Percentiles rank a stretch among this genome's conserved stretches.
These are phyloP conservation scores for Euphorbia lathyris DNA, from an alignment of 345 rosid genomes.

Conservation along the genomic window DNA sequence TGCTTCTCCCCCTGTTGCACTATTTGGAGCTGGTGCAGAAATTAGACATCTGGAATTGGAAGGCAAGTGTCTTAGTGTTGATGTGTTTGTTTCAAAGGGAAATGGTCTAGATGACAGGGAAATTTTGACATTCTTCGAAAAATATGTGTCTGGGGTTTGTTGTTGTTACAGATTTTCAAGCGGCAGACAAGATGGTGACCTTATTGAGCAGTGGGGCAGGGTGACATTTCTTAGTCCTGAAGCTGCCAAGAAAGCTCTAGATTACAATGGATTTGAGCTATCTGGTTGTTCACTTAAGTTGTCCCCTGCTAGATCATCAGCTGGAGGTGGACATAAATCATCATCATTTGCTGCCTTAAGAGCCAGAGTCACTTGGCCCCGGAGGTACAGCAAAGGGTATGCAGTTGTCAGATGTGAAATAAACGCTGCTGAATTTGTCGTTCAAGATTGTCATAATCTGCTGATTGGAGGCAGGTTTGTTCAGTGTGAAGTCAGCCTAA, in stretches of 20 bases:
- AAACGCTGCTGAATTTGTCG: slow-evolving; percentile 39
- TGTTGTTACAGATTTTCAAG: slow-evolving; percentile 44
- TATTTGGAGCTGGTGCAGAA: slow-evolving; percentile 86
- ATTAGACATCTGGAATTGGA: slow-evolving; percentile 85
- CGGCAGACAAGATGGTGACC: slow-evolving; percentile 43
- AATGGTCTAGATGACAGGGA: slow-evolving; percentile 57
- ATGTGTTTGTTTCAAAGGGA: slow-evolving; percentile 47
- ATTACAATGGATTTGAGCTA: slow-evolving; percentile 49
- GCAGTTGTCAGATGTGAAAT: slow-evolving; percentile 49
- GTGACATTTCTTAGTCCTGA: slow-evolving; percentile 74
- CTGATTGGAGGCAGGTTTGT: slow-evolving; percentile 46
- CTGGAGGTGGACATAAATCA: slow-evolving; percentile 43
- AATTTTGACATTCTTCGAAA: slow-evolving; percentile 61
- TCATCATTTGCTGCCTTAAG: slow-evolving; percentile 64
- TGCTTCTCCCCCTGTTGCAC: slow-evolving; percentile 52
- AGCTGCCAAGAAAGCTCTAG: slow-evolving; percentile 62
- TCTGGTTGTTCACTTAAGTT: slow-evolving; percentile 41
- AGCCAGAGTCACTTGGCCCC: slow-evolving; percentile 76
- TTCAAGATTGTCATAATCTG: slow-evolving; percentile 39
- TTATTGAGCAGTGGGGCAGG: slow-evolving; percentile 75
- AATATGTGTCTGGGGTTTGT: slow-evolving; percentile 55
- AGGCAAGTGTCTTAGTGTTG: slow-evolving; percentile 57
- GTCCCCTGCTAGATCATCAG: slow-evolving; percentile 9
- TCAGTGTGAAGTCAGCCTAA: slow-evolving; percentile 36
- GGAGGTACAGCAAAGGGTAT: slow-evolving; percentile 54